Conservation (phyloP, 495 filamentous ascomycete genomes). For the Trichoderma orchidacearum region DNA sequence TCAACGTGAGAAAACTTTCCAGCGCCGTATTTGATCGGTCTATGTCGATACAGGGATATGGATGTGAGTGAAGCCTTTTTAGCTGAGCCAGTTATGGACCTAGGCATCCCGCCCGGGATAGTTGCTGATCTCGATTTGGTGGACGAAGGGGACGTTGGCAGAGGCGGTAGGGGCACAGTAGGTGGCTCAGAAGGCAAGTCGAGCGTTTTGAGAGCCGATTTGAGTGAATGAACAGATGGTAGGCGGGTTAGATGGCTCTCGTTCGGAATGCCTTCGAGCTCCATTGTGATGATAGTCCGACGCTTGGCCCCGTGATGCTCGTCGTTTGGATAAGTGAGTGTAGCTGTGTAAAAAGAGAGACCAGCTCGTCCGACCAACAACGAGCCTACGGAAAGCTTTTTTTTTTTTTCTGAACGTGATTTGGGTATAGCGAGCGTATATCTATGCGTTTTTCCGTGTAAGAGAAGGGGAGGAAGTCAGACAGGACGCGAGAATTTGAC, state of each 20-base stretch:
- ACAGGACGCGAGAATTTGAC: not conserved
- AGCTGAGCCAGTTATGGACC: conserved; percentile 16
- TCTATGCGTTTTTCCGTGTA: not conserved
- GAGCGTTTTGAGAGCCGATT: not conserved
- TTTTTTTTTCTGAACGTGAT: not conserved
- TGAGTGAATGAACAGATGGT: not conserved
- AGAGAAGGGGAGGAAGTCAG: not conserved
- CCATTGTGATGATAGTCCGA: not conserved
- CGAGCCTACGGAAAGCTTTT: not conserved
- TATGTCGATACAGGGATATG: not conserved
- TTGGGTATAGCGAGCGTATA: not conserved
- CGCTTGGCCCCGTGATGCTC: not conserved
- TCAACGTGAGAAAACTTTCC: conserved; percentile 28
- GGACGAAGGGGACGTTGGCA: not conserved
- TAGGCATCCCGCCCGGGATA: not conserved
- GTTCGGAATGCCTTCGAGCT: not conserved
- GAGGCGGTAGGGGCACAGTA: not conserved
- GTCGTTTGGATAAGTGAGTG: not conserved
- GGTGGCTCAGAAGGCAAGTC: not conserved
- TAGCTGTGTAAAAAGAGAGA: not conserved
- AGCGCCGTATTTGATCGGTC: conserved; percentile 28
- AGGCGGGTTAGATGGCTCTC: not conserved
- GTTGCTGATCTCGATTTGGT: not conserved
- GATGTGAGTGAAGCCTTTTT: conserved; percentile 5
- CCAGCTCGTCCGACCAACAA: not conserved